These are phyloP conservation scores for Hemileccinum impolitum DNA, from an alignment of 768 basidiomycete genomes.

Conservation along the genomic window DNA sequence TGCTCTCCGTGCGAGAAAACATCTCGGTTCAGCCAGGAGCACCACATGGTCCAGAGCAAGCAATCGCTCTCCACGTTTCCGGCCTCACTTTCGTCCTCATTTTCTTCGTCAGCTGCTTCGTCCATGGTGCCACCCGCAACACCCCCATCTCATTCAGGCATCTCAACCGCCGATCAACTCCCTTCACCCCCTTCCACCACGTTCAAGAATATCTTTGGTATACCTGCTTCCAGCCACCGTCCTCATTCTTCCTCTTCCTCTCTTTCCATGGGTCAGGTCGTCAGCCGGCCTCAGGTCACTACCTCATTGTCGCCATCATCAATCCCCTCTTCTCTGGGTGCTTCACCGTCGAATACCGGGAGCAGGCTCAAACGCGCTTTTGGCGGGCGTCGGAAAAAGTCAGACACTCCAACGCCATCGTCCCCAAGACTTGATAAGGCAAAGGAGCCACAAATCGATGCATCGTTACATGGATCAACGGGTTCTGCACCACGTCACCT, in stretches of 20 bases:
- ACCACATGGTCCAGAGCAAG: constrained; percentile 34
- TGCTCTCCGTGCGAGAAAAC: constrained; percentile 14
- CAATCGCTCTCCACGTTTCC: constrained; percentile 38
- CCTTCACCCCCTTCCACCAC: constrained; percentile 35
- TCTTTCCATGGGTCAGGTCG: constrained; percentile 33
- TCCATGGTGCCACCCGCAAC: constrained; percentile 39
- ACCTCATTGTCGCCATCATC: constrained; percentile 26
- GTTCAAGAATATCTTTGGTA: constrained; percentile 31
- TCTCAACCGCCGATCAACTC: constrained; percentile 42
- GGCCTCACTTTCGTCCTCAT: constrained; percentile 43
- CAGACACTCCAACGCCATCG: constrained; percentile 18
- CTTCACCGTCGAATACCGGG: constrained; percentile 21
- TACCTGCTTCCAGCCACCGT: constrained; percentile 23
- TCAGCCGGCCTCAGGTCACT: constrained; percentile 31
- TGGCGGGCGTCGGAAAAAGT: constrained; percentile 33
- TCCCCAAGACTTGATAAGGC: constrained; percentile 21
- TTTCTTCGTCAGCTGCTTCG: constrained; percentile 41
- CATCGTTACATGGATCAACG: constrained; percentile 10
- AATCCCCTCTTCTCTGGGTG: constrained; percentile 21
- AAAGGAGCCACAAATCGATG: constrained; percentile 21
- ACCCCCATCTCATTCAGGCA: constrained; percentile 39
- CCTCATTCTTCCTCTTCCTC: constrained; percentile 26
- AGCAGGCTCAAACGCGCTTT: constrained; percentile 31
- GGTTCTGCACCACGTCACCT: constrained; percentile 19
- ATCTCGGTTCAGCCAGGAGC: constrained; percentile 20